A percentile compares a stretch with the other conserved stretches of the same genome.
Evolutionary conservation across 331 rosid species (phyloP).

Genomic region (Rosa hybrid): DNA sequence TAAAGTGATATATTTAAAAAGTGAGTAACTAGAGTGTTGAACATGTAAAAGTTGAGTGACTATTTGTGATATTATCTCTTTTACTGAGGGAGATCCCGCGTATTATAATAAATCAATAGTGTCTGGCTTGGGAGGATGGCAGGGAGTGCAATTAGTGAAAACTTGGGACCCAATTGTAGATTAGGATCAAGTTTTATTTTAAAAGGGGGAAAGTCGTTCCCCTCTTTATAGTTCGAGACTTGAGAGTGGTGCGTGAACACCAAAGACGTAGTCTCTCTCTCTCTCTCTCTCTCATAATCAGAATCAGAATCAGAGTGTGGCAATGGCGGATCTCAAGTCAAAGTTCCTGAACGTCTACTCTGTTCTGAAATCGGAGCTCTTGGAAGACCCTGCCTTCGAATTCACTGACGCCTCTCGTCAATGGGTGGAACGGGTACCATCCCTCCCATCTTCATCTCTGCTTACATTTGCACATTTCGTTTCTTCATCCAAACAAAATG

Average conservation of each 20-base stretch:
- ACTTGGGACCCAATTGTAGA: slow-evolving; percentile 7
- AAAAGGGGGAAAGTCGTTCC: not conserved
- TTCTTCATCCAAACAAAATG: not conserved
- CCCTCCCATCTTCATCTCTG: not conserved
- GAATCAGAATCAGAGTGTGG: not conserved
- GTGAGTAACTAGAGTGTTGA: too few relatives aligned
- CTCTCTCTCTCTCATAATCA: not conserved
- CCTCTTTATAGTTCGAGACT: not conserved
- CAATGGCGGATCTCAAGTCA: slow-evolving; percentile 73
- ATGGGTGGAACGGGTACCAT: slow-evolving; percentile 63
- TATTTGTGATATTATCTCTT: too few relatives aligned
- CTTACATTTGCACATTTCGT: not conserved
- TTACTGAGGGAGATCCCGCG: too few relatives aligned
- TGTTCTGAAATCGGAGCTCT: slow-evolving; percentile 62
- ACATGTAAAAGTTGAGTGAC: too few relatives aligned
- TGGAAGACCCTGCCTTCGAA: slow-evolving; percentile 71
- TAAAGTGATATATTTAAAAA: too few relatives aligned
- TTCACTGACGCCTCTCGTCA: slow-evolving; percentile 55
- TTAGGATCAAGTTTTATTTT: not conserved
- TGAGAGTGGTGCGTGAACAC: not conserved
- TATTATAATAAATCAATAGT: too few relatives aligned
- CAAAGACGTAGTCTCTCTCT: not conserved
- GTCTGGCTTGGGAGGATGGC: slow-evolving; percentile 12
- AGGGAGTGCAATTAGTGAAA: slow-evolving; percentile 17
- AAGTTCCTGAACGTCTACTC: slow-evolving; percentile 64